These are phyloP conservation scores for Lipomyces japonicus DNA, from an alignment of 805 yeast species.

Conservation along the genomic window DNA sequence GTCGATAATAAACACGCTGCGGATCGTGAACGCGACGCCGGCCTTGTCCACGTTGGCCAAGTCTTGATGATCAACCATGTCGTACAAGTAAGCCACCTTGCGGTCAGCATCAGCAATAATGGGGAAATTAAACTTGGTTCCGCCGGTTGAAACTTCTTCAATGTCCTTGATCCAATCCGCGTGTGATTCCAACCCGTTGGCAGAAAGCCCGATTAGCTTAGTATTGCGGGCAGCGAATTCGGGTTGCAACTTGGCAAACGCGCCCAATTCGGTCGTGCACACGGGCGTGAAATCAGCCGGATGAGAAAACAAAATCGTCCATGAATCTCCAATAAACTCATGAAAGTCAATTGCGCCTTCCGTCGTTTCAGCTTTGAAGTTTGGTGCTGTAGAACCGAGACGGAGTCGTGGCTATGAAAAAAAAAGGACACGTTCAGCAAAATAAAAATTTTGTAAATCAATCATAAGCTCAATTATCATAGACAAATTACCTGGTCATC, in stretches of 20 bases:
- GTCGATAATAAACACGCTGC: slow-evolving; percentile 89
- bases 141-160: slow-evolving; percentile 68
- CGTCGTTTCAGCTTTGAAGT: slow-evolving; percentile 79
- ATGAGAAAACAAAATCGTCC: slow-evolving; percentile 89
- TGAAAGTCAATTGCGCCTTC: slow-evolving; percentile 82
- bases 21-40: slow-evolving; percentile 79
- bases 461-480: not conserved
- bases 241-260: slow-evolving; percentile 82
- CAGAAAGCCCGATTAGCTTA: slow-evolving; percentile 85
- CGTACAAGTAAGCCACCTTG: slow-evolving; percentile 78
- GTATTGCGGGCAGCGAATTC: slow-evolving; percentile 82
- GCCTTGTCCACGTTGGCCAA: slow-evolving; percentile 61
- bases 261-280: slow-evolving; percentile 94
- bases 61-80: slow-evolving; percentile 84
- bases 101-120: slow-evolving; percentile 84
- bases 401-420: slow-evolving; percentile 48
- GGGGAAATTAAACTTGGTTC: slow-evolving; percentile 77
- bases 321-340: slow-evolving; percentile 75
- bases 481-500: slow-evolving; percentile 11
- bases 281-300: slow-evolving; percentile 98
- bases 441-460: not conserved
- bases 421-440: not conserved
- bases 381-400: slow-evolving; percentile 83
- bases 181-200: slow-evolving; percentile 77
- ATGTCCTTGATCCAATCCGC: slow-evolving; percentile 86